A percentile compares a stretch with the other conserved stretches of the same genome.
phyloP scores from a whole-genome alignment of 2,329 filamentous ascomycete species.

The Bipolaris sorokiniana region DNA sequence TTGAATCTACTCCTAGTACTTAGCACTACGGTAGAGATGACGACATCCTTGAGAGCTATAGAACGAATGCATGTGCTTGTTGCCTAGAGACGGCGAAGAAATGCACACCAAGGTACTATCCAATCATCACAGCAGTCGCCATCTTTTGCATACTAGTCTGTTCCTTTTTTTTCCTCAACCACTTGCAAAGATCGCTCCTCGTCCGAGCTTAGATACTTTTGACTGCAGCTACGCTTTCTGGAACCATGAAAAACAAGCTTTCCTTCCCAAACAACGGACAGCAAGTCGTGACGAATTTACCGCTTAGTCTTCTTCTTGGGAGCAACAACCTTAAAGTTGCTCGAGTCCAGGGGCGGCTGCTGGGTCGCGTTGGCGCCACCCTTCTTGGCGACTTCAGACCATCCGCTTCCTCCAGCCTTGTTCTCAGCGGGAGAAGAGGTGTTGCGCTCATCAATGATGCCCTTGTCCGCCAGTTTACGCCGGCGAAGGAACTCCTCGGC shows the following conservation, averaged over 20 bases:
- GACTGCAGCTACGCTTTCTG: background rate
- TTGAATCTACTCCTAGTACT: background rate
- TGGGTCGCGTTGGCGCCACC: constrained; percentile 65
- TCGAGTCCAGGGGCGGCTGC: constrained; percentile 52
- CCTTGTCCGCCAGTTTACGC: constrained; percentile 91
- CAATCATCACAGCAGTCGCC: background rate
- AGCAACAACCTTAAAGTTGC: constrained; percentile 87
- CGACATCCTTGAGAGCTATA: background rate
- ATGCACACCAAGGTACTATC: background rate
- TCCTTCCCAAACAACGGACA: background rate
- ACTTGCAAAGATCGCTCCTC: background rate
- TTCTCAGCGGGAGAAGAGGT: constrained; percentile 58
- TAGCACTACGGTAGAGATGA: background rate
- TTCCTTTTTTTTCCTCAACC: background rate
- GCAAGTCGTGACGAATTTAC: constrained; percentile 21
- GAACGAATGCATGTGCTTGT: background rate
- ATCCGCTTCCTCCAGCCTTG: constrained; percentile 67
- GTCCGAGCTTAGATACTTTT: background rate
- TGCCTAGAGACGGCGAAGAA: background rate
- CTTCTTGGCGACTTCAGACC: constrained; percentile 98
- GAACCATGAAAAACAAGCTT: no score
- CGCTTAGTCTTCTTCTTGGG: constrained; percentile 82
- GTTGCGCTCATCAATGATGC: constrained; percentile 75
- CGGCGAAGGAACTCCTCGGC: constrained; percentile 93
- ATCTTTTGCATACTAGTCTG: background rate